A percentile compares a stretch with the other conserved stretches of the same genome.
These are phyloP conservation scores for Dictyostelium discoideum DNA, from an alignment of 78 protist species.

Conservation along the genomic window DNA sequence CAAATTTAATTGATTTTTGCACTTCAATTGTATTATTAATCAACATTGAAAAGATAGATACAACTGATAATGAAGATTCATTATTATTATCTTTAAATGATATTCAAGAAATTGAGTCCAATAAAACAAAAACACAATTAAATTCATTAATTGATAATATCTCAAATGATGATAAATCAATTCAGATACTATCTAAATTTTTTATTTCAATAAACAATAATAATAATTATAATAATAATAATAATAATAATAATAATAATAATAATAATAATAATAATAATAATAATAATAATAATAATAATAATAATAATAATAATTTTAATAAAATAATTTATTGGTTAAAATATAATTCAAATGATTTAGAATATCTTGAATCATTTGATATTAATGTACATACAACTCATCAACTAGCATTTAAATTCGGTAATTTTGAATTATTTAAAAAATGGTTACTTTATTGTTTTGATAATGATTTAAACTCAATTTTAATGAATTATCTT, in stretches of 20 bases:
- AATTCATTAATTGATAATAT: background rate
- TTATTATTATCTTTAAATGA: background rate
- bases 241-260: background rate
- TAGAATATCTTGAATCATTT: background rate
- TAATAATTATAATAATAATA: background rate
- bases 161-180: background rate
- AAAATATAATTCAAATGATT: background rate
- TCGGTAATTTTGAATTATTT: background rate
- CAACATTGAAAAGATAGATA: background rate
- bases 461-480: background rate
- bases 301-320: no score
- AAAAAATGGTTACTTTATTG: background rate
- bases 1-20: background rate
- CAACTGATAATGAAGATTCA: background rate
- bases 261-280: background rate
- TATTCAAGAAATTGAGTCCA: background rate
- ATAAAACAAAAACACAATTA: background rate
- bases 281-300: no score
- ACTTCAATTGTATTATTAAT: background rate
- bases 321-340: background rate
- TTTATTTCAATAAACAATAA: background rate
- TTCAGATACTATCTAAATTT: background rate
- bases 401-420: background rate
- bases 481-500: background rate
- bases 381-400: background rate